phyloP scores from a whole-genome alignment of 257 asterid genomes.

The Primulina huaijiensis region DNA sequence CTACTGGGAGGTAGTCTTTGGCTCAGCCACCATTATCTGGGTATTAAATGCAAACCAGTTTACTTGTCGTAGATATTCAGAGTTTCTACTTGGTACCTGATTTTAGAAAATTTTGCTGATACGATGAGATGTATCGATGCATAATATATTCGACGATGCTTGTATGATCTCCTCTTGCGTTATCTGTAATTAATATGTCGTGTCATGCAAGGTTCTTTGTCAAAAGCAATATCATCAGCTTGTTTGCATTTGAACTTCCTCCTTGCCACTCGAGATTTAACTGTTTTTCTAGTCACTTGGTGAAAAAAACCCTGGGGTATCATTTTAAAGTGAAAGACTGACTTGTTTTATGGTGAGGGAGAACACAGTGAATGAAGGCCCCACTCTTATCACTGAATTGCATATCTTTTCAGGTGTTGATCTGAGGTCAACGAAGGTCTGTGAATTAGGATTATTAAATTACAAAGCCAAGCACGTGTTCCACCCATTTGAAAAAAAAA shows the following conservation, averaged over 20 bases:
- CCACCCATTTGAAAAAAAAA: slow-evolving; percentile 68
- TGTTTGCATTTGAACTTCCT: not conserved
- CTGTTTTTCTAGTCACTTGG: not conserved
- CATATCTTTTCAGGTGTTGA: slow-evolving; percentile 73
- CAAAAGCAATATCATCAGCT: not conserved
- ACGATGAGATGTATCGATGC: not conserved
- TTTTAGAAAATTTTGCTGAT: no score
- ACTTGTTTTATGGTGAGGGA: not conserved
- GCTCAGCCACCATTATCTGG: not conserved
- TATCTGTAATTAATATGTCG: not conserved
- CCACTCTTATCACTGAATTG: slow-evolving; percentile 13
- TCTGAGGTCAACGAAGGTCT: slow-evolving; percentile 89
- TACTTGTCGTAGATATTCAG: not conserved
- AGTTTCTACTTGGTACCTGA: not conserved
- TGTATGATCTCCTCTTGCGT: not conserved
- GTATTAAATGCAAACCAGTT: not conserved
- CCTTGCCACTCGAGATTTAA: not conserved
- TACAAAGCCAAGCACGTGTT: slow-evolving; percentile 86
- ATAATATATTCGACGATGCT: not conserved
- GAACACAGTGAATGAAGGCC: slow-evolving; percentile 7
- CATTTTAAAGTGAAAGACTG: not conserved
- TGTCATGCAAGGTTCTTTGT: not conserved
- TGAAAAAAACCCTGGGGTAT: not conserved
- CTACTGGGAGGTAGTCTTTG: not conserved
- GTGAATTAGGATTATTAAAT: slow-evolving; percentile 85